Base-by-base conservation (phyloP, 768 basidiomycete species). In the Tephrocybe rancida region DNA sequence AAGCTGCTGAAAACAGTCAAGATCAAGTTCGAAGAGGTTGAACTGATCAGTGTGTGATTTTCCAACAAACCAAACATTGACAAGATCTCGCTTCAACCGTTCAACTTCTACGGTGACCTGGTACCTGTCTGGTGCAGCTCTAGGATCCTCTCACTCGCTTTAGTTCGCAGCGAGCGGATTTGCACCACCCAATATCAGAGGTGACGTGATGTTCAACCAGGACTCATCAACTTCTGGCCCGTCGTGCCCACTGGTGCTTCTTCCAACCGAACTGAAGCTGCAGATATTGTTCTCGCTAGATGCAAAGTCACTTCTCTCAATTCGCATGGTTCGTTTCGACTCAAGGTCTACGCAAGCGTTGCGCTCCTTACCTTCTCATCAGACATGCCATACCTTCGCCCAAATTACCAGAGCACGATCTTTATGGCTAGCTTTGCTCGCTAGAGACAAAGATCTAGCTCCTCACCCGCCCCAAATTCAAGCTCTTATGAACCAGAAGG, bases 241-340 rank as follows among this genome's bases (percentile, higher is more conserved):
- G 6, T 47, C 44, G 21, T 16, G 7, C n/a, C 21, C 13, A 26
- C 21, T 53, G 9, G 11, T 49, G 24, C 54, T 48, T 22, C 58
- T 59, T 19, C 57, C 58, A 44, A 49, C 24, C 5, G 58, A 59
- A 44, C 29, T 59, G 22, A 43, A 44, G 22, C 27, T 56, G 26
- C 9, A n/a, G 4, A 44, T 59, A 18, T 41, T 52, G 14, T 56
- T 29, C 8, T 48, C 44, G n/a, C 30, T 59, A 5, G 46, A 55
- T 41, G 42, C 56, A 9, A 6, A 50, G 7, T 21, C 43, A 5
- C 7, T 59, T 25, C 38, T 59, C 18, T 22, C 32, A 5, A 22
- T 56, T 21, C 58, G 55, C 29, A 25, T 38, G 24, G 52, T 53
- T 41, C 38, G 44, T 38, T 6, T 3, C 0, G 21, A 6, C 5